Evolutionary conservation across 139 green algal genomes (phyloP), one percentile per base, ranked within the genome.

Genomic region (Coccomyxa sp.): DNA sequence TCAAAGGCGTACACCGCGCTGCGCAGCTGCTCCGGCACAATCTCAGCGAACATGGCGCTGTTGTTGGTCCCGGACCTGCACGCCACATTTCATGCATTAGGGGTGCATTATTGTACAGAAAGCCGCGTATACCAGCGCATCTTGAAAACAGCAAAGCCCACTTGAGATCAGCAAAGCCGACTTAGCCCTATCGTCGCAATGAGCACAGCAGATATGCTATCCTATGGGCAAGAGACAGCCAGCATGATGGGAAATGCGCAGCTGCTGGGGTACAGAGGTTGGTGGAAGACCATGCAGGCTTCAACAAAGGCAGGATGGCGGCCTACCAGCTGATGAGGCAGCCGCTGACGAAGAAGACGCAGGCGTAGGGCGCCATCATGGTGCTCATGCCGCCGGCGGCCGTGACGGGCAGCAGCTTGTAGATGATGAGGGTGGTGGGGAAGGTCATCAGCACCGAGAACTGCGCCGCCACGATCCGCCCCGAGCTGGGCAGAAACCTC

Each of bases 1-100:
- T 97, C 93, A 68, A 97, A 95, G 0, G 93, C 93, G 72, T 94
- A 97, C 12, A 97, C 88, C 35, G 83, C 88, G 10, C 58, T 86
- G 41, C 92, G 83, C 77, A 92, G 77, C 64, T 89, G 68, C 70
- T 92, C 88, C 12, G 93, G 92, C 35, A 97, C 92, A 34, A 96
- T 87, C 69, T 97, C 93, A 7, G 93, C 87, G 75, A 97, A 96
- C 44, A 97, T 93, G 22, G 93, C 92, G 29, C 74, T 88, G 85
- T 97, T 97, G 81, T 91, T 91, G 41, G 78, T 84, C 7, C 88
- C 89, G 29, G 81, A 90, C 87, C 87, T 90, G 78, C 16, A 18
- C 22, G 5, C 50, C 22, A 64, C 50, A 64, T 31, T 31, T n/a
- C n/a, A n/a, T n/a, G n/a, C n/a, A n/a, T n/a, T n/a, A n/a, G n/a